Conservation (phyloP, 2,329 filamentous ascomycete species). For the Aspergillus thermomutatus region DNA sequence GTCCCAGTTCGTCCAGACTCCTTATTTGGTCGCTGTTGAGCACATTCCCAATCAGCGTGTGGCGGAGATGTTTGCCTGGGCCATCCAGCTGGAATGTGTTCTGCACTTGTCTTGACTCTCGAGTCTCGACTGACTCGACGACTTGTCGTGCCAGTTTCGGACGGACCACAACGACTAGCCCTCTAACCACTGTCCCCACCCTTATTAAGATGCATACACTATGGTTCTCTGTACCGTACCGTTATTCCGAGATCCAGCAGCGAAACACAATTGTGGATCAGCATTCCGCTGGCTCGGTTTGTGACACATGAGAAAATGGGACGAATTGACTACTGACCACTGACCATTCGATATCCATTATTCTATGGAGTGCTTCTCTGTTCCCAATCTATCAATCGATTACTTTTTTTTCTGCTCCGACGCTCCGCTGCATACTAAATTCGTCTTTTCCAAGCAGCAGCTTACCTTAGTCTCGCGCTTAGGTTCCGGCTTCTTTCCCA, state of each 20-base stretch:
- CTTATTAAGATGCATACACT: neutral
- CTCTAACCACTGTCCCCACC: neutral
- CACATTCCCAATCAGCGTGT: neutral
- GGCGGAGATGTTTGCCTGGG: neutral
- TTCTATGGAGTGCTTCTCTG: neutral
- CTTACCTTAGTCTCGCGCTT: neutral
- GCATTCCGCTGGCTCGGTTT: slow-evolving; percentile 6
- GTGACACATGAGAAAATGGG: slow-evolving; percentile 6
- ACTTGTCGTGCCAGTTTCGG: neutral
- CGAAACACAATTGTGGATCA: slow-evolving; percentile 3
- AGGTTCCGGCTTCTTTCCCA: neutral
- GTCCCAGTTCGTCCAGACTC: too few species aligned
- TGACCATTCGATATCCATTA: slow-evolving; percentile 1
- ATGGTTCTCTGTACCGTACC: neutral
- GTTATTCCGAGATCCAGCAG: slow-evolving; percentile 9
- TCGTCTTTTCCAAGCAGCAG: neutral
- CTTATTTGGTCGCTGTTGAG: neutral
- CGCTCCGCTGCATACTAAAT: neutral
- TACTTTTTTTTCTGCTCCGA: neutral
- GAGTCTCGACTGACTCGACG: neutral
- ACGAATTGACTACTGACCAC: neutral
- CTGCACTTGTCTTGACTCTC: neutral
- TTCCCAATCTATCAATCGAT: neutral
- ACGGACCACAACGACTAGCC: neutral
- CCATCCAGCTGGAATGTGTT: neutral